These are phyloP conservation scores for Colletotrichum sojae DNA, from an alignment of 2,329 filamentous ascomycete species.

Conservation along the genomic window DNA sequence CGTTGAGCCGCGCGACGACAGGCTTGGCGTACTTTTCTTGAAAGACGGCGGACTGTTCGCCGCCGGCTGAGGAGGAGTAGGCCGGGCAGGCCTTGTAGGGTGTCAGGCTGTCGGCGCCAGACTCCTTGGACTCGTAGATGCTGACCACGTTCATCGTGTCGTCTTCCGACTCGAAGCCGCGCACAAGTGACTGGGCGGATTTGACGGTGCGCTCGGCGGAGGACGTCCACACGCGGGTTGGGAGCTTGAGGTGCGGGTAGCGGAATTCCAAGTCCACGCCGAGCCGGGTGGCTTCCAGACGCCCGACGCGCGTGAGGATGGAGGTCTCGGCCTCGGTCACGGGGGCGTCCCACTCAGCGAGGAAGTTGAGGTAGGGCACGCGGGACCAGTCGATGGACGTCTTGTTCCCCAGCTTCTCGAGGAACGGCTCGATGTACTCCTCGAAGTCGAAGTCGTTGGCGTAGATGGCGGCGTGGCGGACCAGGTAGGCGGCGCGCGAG, in stretches of 20 bases:
- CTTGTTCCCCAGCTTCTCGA: constrained; percentile 71
- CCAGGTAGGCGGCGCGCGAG: constrained; percentile 67
- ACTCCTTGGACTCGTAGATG: constrained; percentile 69
- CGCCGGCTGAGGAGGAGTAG: constrained; percentile 71
- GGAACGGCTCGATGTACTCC: constrained; percentile 69
- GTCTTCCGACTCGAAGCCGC: constrained; percentile 67
- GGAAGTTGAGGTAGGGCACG: constrained; percentile 69
- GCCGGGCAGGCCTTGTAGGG: constrained; percentile 76
- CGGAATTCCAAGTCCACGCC: constrained; percentile 71
- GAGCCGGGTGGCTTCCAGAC: constrained; percentile 71
- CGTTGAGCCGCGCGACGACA: constrained; percentile 70
- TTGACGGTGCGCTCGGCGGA: constrained; percentile 73
- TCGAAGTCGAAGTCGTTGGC: constrained; percentile 73
- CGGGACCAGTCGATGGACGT: constrained; percentile 69
- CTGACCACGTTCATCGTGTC: constrained; percentile 68
- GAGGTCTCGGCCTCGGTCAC: constrained; percentile 70
- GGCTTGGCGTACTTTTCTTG: constrained; percentile 71
- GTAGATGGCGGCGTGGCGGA: constrained; percentile 73
- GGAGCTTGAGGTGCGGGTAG: constrained; percentile 68
- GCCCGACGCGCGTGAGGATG: constrained; percentile 73
- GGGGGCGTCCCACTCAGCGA: constrained; percentile 69
- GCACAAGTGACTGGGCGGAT: constrained; percentile 70
- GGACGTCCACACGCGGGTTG: constrained; percentile 72
- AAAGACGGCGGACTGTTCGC: constrained; percentile 66
- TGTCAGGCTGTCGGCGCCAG: constrained; percentile 72